Conservation (phyloP, 208 protist genomes). For the Leishmania amazonensis region DNA sequence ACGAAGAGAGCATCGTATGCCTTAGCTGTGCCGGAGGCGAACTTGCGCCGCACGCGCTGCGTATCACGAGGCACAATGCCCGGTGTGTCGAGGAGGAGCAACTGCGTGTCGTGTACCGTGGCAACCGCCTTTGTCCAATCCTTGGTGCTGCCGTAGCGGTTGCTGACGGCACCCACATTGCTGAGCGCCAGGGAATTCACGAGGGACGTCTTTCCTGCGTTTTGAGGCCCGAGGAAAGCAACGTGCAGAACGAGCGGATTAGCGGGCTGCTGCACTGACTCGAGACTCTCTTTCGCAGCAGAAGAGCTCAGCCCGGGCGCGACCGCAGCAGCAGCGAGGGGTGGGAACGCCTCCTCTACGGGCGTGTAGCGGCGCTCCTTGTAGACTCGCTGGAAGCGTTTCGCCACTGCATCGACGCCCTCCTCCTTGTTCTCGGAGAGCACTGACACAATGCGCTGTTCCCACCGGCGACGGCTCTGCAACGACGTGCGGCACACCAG, state of each 20-base stretch:
- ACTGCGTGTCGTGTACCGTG: slow-evolving; percentile 88
- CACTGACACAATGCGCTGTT: slow-evolving; percentile 81
- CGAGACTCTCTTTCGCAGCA: background rate
- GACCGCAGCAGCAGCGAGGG: slow-evolving; percentile 26
- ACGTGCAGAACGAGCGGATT: slow-evolving; percentile 56
- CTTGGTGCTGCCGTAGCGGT: slow-evolving; percentile 73
- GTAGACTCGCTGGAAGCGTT: slow-evolving; percentile 86
- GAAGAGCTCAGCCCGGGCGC: background rate
- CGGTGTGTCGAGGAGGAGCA: slow-evolving; percentile 89
- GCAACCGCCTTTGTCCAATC: slow-evolving; percentile 84
- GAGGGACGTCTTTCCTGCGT: slow-evolving; percentile 90
- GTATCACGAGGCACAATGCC: slow-evolving; percentile 53
- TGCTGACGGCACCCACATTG: slow-evolving; percentile 85
- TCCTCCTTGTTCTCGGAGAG: slow-evolving; percentile 65
- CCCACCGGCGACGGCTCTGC: slow-evolving; percentile 82
- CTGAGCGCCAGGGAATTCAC: slow-evolving; percentile 86
- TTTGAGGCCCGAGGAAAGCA: slow-evolving; percentile 82
- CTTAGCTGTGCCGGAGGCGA: slow-evolving; percentile 50
- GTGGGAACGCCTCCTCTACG: slow-evolving; percentile 83
- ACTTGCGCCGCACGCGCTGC: slow-evolving; percentile 52
- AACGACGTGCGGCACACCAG: slow-evolving; percentile 33
- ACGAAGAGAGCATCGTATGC: slow-evolving; percentile 88
- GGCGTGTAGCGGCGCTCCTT: slow-evolving; percentile 81
- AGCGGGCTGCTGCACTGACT: slow-evolving; percentile 32
- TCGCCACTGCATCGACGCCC: slow-evolving; percentile 59